A percentile compares a stretch with the other conserved stretches of the same genome.
Evolutionary conservation across 2,329 filamentous ascomycete genomes (phyloP).

Genomic region (Tolypocladium paradoxum): DNA sequence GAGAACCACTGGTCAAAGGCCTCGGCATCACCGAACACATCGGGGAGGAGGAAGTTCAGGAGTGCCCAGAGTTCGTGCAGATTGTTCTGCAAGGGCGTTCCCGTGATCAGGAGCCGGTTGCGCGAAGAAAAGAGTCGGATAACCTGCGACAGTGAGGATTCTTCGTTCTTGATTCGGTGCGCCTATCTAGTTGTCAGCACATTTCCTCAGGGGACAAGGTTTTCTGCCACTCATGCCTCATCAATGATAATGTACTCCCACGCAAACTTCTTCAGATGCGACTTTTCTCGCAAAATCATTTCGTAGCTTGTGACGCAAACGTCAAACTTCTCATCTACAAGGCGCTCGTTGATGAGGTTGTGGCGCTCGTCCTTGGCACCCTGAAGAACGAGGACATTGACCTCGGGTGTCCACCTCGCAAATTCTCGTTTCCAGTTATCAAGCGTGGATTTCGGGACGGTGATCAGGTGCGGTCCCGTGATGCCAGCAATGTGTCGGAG

Average conservation of each 20-base stretch:
- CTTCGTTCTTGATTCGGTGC: conserved; percentile 98
- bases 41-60: conserved; percentile 93
- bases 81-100: conserved; percentile 95
- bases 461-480: conserved; percentile 80
- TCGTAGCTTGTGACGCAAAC: conserved; percentile 98
- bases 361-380: conserved; percentile 91
- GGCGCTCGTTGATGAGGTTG: conserved; percentile 74
- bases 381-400: conserved; percentile 87
- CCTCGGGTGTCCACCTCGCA: conserved; percentile 84
- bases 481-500: conserved; percentile 84
- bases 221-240: conserved; percentile 35
- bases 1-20: conserved; percentile 99
- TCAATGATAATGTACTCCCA: conserved; percentile 99
- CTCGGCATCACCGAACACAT: conserved; percentile 93
- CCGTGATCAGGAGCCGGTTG: conserved; percentile 90
- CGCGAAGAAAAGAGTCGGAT: conserved; percentile 93
- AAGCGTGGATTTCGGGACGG: conserved; percentile 90
- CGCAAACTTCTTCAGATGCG: conserved; percentile 90
- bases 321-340: conserved; percentile 93
- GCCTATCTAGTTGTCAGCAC: conserved; percentile 30
- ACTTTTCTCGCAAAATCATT: conserved; percentile 94
- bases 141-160: conserved; percentile 91
- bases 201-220: not conserved
- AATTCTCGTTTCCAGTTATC: conserved; percentile 99
- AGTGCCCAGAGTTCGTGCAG: conserved; percentile 95